A percentile compares a stretch with the other conserved stretches of the same genome.
Conservation (phyloP, 1,284 basidiomycete genomes). For the Cutaneotrichosporon dermatis region DNA sequence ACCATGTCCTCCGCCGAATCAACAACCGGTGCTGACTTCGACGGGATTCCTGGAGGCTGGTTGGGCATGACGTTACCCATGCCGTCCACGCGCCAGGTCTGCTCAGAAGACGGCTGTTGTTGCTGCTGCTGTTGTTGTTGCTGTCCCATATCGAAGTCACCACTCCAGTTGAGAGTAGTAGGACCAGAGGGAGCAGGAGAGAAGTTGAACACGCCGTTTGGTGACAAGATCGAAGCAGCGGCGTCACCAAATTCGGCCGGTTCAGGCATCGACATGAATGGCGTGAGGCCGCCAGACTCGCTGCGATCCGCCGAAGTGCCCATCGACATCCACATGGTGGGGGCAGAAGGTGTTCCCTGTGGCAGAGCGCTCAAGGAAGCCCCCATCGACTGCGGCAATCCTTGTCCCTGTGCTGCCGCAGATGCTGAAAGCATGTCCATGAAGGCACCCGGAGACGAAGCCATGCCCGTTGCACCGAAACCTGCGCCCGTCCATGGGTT, state of each 20-base stretch:
- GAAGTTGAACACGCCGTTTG: constrained; percentile 41
- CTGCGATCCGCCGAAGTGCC: constrained; percentile 17
- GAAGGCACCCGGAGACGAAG: constrained; percentile 37
- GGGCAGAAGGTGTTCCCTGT: background rate
- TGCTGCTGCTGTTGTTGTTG: too few relatives aligned
- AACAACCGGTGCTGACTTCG: background rate
- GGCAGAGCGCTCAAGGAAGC: background rate
- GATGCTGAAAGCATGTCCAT: constrained; percentile 38
- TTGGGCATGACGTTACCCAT: background rate
- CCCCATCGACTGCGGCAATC: background rate
- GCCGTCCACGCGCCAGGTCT: background rate
- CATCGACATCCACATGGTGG: constrained; percentile 6
- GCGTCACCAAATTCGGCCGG: background rate
- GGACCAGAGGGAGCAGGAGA: constrained; percentile 22
- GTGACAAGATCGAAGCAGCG: constrained; percentile 25
- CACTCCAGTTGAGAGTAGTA: constrained; percentile 8
- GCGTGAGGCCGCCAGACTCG: constrained; percentile 20
- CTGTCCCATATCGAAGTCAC: constrained; percentile 10
- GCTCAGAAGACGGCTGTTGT: background rate
- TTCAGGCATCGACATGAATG: constrained; percentile 15
- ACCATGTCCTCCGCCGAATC: background rate
- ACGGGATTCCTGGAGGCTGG: background rate
- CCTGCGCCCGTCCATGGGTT: background rate
- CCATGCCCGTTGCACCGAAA: background rate
- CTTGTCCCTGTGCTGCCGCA: background rate